These are phyloP conservation scores for Crassisporium funariophilum DNA, from an alignment of 768 basidiomycete species.

Conservation along the genomic window DNA sequence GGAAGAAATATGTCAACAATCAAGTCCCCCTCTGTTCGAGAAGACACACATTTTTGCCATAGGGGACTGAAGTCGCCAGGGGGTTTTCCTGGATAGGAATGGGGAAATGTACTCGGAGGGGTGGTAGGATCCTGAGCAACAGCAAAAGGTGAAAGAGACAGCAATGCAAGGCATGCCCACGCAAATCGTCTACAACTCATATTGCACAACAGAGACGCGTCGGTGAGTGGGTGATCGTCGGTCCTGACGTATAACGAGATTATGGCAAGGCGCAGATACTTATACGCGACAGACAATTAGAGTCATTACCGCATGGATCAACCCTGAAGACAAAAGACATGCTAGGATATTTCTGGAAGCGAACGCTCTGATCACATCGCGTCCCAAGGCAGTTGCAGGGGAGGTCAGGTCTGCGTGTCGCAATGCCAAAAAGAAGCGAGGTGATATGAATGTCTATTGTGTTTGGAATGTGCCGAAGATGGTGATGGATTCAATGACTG, in stretches of 20 bases:
- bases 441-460: constrained; percentile 14
- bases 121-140: constrained; percentile 25
- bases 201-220: constrained; percentile 22
- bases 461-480: constrained; percentile 12
- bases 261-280: constrained; percentile 4
- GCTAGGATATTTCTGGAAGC: constrained; percentile 13
- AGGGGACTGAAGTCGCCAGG: constrained; percentile 49
- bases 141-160: constrained; percentile 21
- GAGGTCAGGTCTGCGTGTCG: constrained; percentile 3
- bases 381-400: too few species aligned
- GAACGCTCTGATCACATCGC: constrained; percentile 3
- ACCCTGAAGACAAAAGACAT: constrained; percentile 15
- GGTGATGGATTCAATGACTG: too few species aligned
- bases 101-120: constrained; percentile 49
- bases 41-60: constrained; percentile 62
- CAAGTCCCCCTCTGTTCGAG: not conserved
- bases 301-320: constrained; percentile 16
- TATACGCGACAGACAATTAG: constrained; percentile 1
- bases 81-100: constrained; percentile 49
- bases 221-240: constrained; percentile 3
- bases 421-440: constrained; percentile 5
- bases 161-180: constrained; percentile 21
- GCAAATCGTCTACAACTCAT: constrained; percentile 21
- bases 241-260: not conserved
- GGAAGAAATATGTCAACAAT: not conserved